Base-by-base conservation (phyloP, 2,329 filamentous ascomycete genomes). In the Ilyonectria mors-panacis region DNA sequence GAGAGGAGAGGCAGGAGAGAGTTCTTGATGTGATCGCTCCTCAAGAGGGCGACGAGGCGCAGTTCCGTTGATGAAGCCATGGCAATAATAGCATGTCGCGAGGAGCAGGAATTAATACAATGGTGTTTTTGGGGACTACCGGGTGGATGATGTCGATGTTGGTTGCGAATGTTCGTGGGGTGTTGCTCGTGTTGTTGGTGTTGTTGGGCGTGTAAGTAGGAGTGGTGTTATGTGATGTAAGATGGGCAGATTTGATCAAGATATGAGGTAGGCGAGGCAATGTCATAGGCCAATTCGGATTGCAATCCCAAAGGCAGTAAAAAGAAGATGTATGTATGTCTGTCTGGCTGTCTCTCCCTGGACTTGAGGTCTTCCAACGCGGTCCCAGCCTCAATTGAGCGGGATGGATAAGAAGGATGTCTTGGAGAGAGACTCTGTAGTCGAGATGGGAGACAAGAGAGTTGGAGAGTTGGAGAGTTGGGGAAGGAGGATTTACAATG, bases 1-100 rank as follows among this genome's bases (percentile, higher is more conserved):
- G 84, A 78, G 69, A 90, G 81, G 59, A 82, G 73, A 65, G 83
- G 80, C 73, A 89, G 84, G 75, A 90, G 82, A 55, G 69, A 78
- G 76, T 87, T 82, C 61, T 85, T 83, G 81, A 89, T 81, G 71
- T 77, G 73, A 50, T 86, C 82, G 70, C 84, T 82, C 78, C 87
- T 85, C 83, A 88, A 86, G 77, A 89, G 82, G 82, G 84, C 80
- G 82, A 88, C 84, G 79, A 90, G 87, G 42, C 77, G 75, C 48
- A 85, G 82, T 75, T 84, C 81, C 76, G 73, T 67, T 71, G 79
- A 80, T 73, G 83, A 80, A 75, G 85, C 84, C 87, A 88, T 89
- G 79, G 73, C 81, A 80, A 75, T 83, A 76, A 76, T 83, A 76
- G 82, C 86, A 87, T 88, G 78, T 83, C 84, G 81, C 72, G 64